phyloP scores from a whole-genome alignment of 495 filamentous ascomycete species.

The Aspergillus hancockii region DNA sequence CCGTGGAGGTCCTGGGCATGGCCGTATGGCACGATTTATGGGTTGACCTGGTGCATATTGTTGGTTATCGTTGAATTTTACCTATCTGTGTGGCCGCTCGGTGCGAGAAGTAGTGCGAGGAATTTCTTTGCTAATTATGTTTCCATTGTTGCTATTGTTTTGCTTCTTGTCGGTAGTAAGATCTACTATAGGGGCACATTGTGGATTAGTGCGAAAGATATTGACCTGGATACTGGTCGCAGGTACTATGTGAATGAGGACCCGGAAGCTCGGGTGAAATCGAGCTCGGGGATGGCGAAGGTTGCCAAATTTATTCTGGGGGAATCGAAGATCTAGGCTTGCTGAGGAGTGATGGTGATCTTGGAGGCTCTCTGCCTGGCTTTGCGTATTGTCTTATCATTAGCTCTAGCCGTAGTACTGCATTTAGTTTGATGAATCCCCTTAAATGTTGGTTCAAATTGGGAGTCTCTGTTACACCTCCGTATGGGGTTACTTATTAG shows the following conservation, averaged over 20 bases:
- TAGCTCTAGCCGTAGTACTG: too few species aligned
- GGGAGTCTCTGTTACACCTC: too few species aligned
- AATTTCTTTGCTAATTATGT: slow-evolving; percentile 35
- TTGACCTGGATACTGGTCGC: slow-evolving; percentile 29
- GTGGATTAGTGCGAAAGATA: slow-evolving; percentile 31
- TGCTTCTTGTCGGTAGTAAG: slow-evolving; percentile 21
- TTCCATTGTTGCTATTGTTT: slow-evolving; percentile 24
- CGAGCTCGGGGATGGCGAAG: neutral
- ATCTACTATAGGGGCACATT: slow-evolving; percentile 27
- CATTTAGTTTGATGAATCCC: too few species aligned
- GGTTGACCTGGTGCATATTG: slow-evolving; percentile 28
- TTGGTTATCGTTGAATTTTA: slow-evolving; percentile 32
- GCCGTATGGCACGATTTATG: slow-evolving; percentile 25
- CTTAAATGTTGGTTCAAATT: too few species aligned
- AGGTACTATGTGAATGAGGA: slow-evolving; percentile 19
- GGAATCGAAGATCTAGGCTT: neutral
- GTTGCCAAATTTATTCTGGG: neutral
- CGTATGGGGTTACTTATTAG: too few species aligned
- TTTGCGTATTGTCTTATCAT: neutral
- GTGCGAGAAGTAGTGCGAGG: slow-evolving; percentile 16
- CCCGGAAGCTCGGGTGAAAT: neutral
- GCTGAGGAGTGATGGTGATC: neutral
- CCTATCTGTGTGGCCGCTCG: slow-evolving; percentile 27
- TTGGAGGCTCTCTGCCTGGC: neutral
- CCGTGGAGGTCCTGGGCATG: slow-evolving; percentile 56